phyloP scores from a whole-genome alignment of 768 basidiomycete species.

The Hygrophorus pudorinus region DNA sequence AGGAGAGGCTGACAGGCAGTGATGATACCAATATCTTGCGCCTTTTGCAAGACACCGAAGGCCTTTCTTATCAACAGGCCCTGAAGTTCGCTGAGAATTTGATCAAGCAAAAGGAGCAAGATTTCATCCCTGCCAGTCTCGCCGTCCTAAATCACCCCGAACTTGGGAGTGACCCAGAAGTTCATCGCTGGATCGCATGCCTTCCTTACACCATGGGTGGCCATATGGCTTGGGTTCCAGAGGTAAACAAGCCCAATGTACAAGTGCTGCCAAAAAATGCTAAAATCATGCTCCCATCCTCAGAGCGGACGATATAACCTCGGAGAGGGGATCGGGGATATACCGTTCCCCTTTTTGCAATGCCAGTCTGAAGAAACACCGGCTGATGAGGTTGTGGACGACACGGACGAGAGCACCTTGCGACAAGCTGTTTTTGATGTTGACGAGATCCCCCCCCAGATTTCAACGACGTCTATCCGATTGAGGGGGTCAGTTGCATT shows the following conservation, averaged over 20 bases:
- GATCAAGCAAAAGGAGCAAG: too few species aligned
- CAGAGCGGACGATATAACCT: conserved; percentile 7
- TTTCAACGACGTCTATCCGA: too few species aligned
- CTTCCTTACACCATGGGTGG: conserved; percentile 10
- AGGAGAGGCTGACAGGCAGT: too few species aligned
- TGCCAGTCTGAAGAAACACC: conserved; percentile 2
- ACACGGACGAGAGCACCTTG: too few species aligned
- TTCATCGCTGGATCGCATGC: conserved; percentile 7
- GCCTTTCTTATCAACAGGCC: too few species aligned
- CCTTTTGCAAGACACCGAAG: too few species aligned
- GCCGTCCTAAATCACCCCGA: conserved; percentile 9
- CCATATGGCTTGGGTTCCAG: conserved; percentile 9
- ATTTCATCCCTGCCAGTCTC: conserved; percentile 2
- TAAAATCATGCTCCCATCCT: background rate
- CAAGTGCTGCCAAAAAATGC: too few species aligned
- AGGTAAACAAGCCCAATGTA: conserved; percentile 2
- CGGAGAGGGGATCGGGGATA: background rate
- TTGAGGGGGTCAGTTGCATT: too few species aligned
- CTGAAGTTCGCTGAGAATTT: too few species aligned
- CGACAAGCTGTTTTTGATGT: too few species aligned
- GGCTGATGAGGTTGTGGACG: conserved; percentile 1
- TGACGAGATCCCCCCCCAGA: too few species aligned
- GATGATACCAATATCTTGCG: too few species aligned
- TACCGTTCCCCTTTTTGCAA: conserved; percentile 3
- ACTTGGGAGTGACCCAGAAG: conserved; percentile 9